Conservation (phyloP, 148 eudicot species). For the Rheum nobile region DNA sequence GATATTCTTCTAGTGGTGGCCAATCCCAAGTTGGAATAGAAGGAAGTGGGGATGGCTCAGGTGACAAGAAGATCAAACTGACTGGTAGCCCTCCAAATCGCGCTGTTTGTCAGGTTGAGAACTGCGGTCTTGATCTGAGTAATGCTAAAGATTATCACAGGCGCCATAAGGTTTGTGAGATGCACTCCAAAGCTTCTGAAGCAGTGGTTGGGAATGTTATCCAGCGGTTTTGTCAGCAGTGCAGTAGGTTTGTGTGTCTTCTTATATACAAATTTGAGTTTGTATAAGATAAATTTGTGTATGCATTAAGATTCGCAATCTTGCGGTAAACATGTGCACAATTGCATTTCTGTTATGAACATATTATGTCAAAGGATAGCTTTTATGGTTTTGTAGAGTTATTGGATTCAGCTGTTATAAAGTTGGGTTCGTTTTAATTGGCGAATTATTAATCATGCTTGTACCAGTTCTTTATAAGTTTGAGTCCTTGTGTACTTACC, state of each 20-base stretch:
- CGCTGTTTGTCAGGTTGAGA: constrained; percentile 71
- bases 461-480: too few relatives aligned
- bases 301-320: too few relatives aligned
- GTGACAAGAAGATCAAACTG: constrained; percentile 56
- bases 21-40: constrained; percentile 18
- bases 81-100: constrained; percentile 28
- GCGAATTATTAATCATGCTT: too few relatives aligned
- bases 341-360: too few relatives aligned
- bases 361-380: too few relatives aligned
- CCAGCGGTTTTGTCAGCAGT: constrained; percentile 93
- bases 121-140: constrained; percentile 59
- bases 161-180: constrained; percentile 74
- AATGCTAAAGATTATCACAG: constrained; percentile 80
- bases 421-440: too few relatives aligned
- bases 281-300: too few relatives aligned
- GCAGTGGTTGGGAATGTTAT: constrained; percentile 59
- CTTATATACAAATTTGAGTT: too few relatives aligned
- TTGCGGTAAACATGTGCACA: too few relatives aligned
- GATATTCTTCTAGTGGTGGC: constrained; percentile 14
- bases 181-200: constrained; percentile 61
- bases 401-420: too few relatives aligned
- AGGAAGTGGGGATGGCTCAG: constrained; percentile 15
- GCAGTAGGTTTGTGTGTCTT: constrained; percentile 53
- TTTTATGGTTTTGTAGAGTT: too few relatives aligned
- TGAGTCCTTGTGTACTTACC: too few relatives aligned